These are phyloP conservation scores for Yarrowia hollandica DNA, from an alignment of 805 yeast genomes.

Conservation along the genomic window DNA sequence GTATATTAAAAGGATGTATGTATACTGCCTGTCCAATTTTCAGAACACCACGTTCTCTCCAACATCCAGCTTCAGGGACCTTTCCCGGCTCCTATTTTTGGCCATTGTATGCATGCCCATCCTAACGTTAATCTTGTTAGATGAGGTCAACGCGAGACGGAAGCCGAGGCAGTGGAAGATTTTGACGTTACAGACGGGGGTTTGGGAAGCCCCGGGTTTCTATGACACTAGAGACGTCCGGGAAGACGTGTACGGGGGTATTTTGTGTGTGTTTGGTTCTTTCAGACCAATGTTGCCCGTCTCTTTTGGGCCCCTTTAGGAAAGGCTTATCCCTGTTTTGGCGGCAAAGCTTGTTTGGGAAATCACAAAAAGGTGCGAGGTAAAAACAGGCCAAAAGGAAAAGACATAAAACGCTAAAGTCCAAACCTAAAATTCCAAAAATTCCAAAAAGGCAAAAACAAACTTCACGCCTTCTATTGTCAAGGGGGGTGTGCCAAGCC, in stretches of 20 bases:
- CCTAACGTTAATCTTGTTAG: constrained; percentile 4
- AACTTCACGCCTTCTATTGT: too few relatives aligned
- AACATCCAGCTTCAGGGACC: neutral
- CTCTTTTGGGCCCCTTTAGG: neutral
- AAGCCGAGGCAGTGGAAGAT: neutral
- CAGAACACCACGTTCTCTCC: neutral
- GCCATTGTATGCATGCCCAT: constrained; percentile 25
- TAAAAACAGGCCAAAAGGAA: too few relatives aligned
- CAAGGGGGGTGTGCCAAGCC: too few relatives aligned
- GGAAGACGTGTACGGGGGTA: neutral
- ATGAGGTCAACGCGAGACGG: constrained; percentile 16
- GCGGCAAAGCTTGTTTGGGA: neutral
- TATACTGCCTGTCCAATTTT: too few relatives aligned
- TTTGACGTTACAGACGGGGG: neutral
- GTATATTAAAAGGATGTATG: too few relatives aligned
- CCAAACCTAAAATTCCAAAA: too few relatives aligned
- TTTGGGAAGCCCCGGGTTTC: neutral
- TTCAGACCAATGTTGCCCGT: too few relatives aligned
- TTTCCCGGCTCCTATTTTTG: constrained; percentile 21
- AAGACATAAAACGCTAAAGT: too few relatives aligned
- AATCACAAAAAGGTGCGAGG: too few relatives aligned
- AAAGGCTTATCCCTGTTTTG: neutral
- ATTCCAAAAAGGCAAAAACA: too few relatives aligned
- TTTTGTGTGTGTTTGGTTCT: neutral
- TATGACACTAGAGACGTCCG: neutral